phyloP scores from a whole-genome alignment of 192 early-diverging fungal genomes.

The Backusella parvicylindrica region DNA sequence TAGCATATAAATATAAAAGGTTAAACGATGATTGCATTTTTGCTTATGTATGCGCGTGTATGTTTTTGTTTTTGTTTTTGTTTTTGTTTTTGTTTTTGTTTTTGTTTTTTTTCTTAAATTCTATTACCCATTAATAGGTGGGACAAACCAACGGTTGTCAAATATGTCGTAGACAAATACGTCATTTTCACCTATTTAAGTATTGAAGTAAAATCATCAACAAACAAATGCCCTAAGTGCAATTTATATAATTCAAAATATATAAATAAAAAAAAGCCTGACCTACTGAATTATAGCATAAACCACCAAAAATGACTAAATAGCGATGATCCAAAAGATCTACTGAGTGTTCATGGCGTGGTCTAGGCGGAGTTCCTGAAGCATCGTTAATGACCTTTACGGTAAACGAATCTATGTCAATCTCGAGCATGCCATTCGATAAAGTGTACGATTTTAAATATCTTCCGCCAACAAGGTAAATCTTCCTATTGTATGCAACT shows the following conservation, averaged over 20 bases:
- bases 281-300: conserved; percentile 36
- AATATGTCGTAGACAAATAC: conserved; percentile 31
- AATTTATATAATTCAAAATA: background rate
- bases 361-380: conserved; percentile 20
- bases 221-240: background rate
- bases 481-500: conserved; percentile 2
- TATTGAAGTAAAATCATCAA: background rate
- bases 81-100: background rate
- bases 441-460: conserved; percentile 20
- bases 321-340: conserved; percentile 24
- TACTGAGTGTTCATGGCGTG: conserved; percentile 33
- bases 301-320: conserved; percentile 33
- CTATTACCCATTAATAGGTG: conserved; percentile 24
- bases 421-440: conserved; percentile 15
- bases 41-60: background rate
- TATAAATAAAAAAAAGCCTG: background rate
- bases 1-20: background rate
- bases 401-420: conserved; percentile 15
- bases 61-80: background rate
- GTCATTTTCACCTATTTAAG: conserved; percentile 31
- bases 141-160: conserved; percentile 28
- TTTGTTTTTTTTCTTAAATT: background rate
- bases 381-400: conserved; percentile 12
- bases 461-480: conserved; percentile 30
- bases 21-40: background rate